Conservation (phyloP, 1,284 basidiomycete genomes). For the Cerrena zonata region DNA sequence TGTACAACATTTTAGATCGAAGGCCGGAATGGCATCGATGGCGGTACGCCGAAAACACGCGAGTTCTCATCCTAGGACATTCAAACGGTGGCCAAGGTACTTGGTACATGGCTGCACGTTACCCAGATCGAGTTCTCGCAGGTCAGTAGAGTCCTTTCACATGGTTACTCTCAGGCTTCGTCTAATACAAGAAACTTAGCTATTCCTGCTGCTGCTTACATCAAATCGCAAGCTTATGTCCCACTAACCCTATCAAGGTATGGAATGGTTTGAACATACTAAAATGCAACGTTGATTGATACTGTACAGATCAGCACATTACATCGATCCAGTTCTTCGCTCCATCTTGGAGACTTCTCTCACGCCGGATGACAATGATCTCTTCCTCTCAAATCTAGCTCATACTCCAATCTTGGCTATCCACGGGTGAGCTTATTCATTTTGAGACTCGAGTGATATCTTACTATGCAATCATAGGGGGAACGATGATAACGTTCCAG, state of each 20-base stretch:
- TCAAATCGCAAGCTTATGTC: constrained; percentile 83
- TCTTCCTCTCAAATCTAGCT: constrained; percentile 73
- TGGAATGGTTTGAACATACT: neutral
- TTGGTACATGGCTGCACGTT: constrained; percentile 73
- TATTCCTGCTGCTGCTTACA: constrained; percentile 70
- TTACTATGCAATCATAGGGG: too few relatives aligned
- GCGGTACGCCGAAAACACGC: constrained; percentile 33
- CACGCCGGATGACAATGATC: constrained; percentile 80
- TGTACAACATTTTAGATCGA: constrained; percentile 39
- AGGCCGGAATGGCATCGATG: constrained; percentile 37
- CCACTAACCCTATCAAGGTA: constrained; percentile 63
- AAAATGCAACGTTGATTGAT: neutral
- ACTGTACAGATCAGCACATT: constrained; percentile 57
- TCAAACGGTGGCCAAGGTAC: constrained; percentile 91
- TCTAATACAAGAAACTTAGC: constrained; percentile 31
- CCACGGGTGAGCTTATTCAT: constrained; percentile 72
- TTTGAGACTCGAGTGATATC: too few relatives aligned
- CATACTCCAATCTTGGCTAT: constrained; percentile 68
- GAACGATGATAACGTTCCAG: constrained; percentile 72
- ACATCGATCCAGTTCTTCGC: constrained; percentile 67
- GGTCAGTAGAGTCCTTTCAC: constrained; percentile 31
- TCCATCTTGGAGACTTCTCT: constrained; percentile 69
- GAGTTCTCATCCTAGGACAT: constrained; percentile 72
- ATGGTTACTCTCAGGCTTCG: neutral
- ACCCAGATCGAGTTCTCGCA: constrained; percentile 71